A percentile compares a stretch with the other conserved stretches of the same genome.
Evolutionary conservation across 345 rosid genomes (phyloP).

Genomic region (Cochlearia excelsa): DNA sequence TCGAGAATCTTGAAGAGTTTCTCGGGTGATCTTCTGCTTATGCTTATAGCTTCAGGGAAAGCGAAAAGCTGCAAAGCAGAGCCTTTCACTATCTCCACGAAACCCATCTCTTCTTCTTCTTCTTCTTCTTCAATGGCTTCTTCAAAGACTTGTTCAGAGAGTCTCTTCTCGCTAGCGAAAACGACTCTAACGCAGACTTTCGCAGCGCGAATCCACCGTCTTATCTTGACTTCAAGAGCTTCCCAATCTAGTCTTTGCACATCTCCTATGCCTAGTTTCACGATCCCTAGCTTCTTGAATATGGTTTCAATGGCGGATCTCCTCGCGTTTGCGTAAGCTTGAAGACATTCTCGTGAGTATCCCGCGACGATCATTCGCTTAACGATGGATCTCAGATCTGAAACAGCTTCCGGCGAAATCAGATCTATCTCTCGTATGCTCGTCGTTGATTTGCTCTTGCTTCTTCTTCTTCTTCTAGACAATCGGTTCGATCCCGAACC

Average conservation of each 20-base stretch:
- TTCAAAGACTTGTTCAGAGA: constrained; percentile 71
- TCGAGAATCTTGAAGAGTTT: constrained; percentile 90
- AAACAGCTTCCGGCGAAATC: constrained; percentile 30
- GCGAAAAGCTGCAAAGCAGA: constrained; percentile 77
- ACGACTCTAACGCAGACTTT: constrained; percentile 66
- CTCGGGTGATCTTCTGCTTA: constrained; percentile 88
- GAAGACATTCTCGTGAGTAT: constrained; percentile 30
- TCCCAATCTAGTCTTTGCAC: constrained; percentile 85
- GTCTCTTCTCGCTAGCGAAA: constrained; percentile 80
- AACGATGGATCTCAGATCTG: constrained; percentile 33
- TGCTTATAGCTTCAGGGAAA: constrained; percentile 93
- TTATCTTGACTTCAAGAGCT: constrained; percentile 68
- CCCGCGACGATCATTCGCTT: constrained; percentile 36
- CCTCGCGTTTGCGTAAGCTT: constrained; percentile 72
- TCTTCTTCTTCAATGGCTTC: constrained; percentile 38
- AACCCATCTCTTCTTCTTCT: constrained; percentile 51
- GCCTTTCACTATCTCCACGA: constrained; percentile 82
- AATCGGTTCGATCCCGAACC: constrained; percentile 33
- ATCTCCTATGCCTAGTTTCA: constrained; percentile 85
- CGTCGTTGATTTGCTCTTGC: constrained; percentile 29
- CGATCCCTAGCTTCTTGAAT: constrained; percentile 69
- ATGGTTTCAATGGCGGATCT: constrained; percentile 71
- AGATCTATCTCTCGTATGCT: constrained; percentile 40
- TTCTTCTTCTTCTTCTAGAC: constrained; percentile 26
- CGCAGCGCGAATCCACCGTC: constrained; percentile 90